These are phyloP conservation scores for Zelonia costaricensis DNA, from an alignment of 208 protist species.

Conservation along the genomic window DNA sequence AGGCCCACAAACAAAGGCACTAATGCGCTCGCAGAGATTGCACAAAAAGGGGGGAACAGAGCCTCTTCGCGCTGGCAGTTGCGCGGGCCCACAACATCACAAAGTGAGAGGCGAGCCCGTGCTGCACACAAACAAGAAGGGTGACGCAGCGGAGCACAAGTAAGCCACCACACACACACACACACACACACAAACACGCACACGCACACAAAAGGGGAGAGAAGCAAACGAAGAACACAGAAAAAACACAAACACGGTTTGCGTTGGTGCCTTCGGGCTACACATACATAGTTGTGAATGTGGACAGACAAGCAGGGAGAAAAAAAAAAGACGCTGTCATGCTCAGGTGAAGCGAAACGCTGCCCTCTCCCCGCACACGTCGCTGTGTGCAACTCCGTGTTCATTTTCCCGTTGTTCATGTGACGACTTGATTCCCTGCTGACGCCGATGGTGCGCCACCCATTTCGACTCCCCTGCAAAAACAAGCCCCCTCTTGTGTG, in stretches of 20 bases:
- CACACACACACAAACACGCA: neutral
- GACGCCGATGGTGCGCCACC: too few species aligned
- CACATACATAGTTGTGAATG: neutral
- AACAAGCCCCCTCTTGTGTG: too few species aligned
- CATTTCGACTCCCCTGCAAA: too few species aligned
- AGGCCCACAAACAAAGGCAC: too few species aligned
- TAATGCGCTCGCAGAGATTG: too few species aligned
- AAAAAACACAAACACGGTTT: constrained; percentile 24
- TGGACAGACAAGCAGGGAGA: neutral
- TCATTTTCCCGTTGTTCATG: neutral
- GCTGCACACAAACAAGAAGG: neutral
- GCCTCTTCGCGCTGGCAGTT: too few species aligned
- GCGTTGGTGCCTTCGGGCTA: neutral
- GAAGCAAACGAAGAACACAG: neutral
- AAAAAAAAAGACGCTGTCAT: neutral
- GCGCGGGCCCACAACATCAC: too few species aligned
- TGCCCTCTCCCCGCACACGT: too few species aligned
- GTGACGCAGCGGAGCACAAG: neutral
- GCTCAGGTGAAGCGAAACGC: neutral
- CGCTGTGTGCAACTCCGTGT: neutral
- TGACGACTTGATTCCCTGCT: too few species aligned
- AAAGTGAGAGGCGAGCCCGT: neutral
- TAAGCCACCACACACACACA: neutral
- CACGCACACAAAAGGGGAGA: neutral
- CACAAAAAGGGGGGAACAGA: too few species aligned